A percentile compares a stretch with the other conserved stretches of the same genome.
These are phyloP conservation scores for Leptodermis oblonga DNA, from an alignment of 257 asterid species.

Conservation along the genomic window DNA sequence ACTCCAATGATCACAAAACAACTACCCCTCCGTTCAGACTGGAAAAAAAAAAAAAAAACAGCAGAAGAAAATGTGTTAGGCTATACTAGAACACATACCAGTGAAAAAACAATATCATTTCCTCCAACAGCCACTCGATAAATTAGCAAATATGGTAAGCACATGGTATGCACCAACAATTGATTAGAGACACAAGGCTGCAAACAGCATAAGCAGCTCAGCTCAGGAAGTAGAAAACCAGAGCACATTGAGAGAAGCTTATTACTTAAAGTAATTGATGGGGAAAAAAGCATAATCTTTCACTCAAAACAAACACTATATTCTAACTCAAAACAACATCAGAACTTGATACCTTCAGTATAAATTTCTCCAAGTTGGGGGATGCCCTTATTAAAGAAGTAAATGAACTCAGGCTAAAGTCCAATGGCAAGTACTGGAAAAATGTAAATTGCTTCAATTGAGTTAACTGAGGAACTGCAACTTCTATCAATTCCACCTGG, in stretches of 20 bases:
- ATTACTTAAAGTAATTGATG: too few relatives aligned
- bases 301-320: too few relatives aligned
- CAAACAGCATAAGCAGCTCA: not conserved
- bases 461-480: not conserved
- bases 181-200: not conserved
- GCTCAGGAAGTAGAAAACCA: too few relatives aligned
- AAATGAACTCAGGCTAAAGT: not conserved
- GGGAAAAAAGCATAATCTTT: not conserved
- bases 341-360: not conserved
- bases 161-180: not conserved
- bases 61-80: too few relatives aligned
- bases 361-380: conserved; percentile 1
- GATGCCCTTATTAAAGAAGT: conserved; percentile 10
- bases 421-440: too few relatives aligned
- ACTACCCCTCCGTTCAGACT: too few relatives aligned
- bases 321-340: not conserved
- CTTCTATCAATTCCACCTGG: not conserved
- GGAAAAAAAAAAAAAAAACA: too few relatives aligned
- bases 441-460: not conserved
- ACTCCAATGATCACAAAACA: too few relatives aligned
- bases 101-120: not conserved
- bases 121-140: not conserved
- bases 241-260: too few relatives aligned
- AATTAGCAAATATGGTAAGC: not conserved
- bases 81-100: too few relatives aligned